Conservation (phyloP, 345 rosid genomes). For the Erysimum cheiranthoides region DNA sequence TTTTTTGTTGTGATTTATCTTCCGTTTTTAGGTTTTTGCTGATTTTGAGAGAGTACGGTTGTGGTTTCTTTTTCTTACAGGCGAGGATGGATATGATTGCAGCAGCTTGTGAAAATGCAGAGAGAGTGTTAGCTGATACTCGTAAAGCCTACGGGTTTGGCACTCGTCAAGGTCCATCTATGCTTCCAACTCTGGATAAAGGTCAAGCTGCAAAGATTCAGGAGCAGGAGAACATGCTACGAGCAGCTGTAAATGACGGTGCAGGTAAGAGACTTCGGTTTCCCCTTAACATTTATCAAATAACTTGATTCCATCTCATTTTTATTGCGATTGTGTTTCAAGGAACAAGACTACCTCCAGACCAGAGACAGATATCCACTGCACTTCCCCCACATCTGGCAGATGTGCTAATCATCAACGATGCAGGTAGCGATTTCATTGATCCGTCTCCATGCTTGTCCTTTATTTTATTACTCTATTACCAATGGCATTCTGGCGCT, state of each 20-base stretch:
- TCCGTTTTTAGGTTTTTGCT: neutral
- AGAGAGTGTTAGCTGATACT: conserved; percentile 79
- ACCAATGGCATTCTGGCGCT: neutral
- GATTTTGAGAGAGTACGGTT: conserved; percentile 17
- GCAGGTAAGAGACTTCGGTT: conserved; percentile 55
- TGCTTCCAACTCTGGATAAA: conserved; percentile 85
- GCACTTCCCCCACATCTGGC: conserved; percentile 87
- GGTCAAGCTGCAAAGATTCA: conserved; percentile 86
- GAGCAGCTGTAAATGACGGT: conserved; percentile 79
- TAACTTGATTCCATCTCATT: neutral
- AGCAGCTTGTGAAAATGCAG: conserved; percentile 95
- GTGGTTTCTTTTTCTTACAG: conserved; percentile 48
- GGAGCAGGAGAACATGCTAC: conserved; percentile 80
- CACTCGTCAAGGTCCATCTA: conserved; percentile 78
- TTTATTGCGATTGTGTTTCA: conserved; percentile 32
- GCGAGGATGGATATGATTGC: conserved; percentile 85
- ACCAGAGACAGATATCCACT: conserved; percentile 80
- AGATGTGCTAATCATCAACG: conserved; percentile 65
- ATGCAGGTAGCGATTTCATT: conserved; percentile 61
- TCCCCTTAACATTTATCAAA: neutral
- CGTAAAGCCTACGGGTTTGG: conserved; percentile 89
- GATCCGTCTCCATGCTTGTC: conserved; percentile 51
- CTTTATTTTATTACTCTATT: neutral
- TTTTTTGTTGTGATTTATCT: neutral
- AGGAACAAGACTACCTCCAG: conserved; percentile 80